phyloP scores from a whole-genome alignment of 169 alveolate genomes.

The Cryptosporidium parvum region DNA sequence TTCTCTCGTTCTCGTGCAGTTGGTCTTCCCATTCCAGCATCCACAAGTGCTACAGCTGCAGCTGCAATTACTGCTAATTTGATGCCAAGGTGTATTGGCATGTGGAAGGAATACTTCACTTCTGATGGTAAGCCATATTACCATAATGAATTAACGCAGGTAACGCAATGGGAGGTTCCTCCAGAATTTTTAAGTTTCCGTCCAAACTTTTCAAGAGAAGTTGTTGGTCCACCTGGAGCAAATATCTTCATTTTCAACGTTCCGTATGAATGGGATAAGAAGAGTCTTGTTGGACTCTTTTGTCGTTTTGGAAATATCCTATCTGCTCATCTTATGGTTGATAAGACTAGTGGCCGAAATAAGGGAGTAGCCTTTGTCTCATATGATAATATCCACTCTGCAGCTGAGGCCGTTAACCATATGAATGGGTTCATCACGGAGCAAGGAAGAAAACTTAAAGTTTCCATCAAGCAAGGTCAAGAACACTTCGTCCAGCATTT shows the following conservation, averaged over 20 bases:
- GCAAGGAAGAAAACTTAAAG: constrained; percentile 88
- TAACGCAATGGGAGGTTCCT: constrained; percentile 93
- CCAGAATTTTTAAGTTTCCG: constrained; percentile 84
- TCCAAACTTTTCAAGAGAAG: constrained; percentile 79
- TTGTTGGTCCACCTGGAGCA: constrained; percentile 93
- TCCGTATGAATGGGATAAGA: constrained; percentile 93
- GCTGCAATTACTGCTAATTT: constrained; percentile 80
- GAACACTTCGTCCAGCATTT: constrained; percentile 80
- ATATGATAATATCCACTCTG: constrained; percentile 87
- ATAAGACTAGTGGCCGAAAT: constrained; percentile 89
- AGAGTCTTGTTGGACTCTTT: constrained; percentile 86
- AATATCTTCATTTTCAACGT: constrained; percentile 93
- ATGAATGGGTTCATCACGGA: constrained; percentile 90
- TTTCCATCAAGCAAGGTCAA: constrained; percentile 89
- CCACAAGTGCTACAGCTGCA: constrained; percentile 59
- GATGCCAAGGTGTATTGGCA: constrained; percentile 87
- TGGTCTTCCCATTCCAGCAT: constrained; percentile 1
- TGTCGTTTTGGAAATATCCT: constrained; percentile 88
- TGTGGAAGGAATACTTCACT: constrained; percentile 87
- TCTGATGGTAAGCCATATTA: constrained; percentile 89
- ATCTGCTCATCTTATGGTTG: constrained; percentile 91
- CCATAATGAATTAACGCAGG: constrained; percentile 86
- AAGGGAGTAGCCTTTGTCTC: constrained; percentile 93
- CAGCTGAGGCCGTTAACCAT: constrained; percentile 90
- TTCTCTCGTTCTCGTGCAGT: constrained; percentile 40